Conservation (phyloP, 2,329 filamentous ascomycete species). For the Venturia nashicola region DNA sequence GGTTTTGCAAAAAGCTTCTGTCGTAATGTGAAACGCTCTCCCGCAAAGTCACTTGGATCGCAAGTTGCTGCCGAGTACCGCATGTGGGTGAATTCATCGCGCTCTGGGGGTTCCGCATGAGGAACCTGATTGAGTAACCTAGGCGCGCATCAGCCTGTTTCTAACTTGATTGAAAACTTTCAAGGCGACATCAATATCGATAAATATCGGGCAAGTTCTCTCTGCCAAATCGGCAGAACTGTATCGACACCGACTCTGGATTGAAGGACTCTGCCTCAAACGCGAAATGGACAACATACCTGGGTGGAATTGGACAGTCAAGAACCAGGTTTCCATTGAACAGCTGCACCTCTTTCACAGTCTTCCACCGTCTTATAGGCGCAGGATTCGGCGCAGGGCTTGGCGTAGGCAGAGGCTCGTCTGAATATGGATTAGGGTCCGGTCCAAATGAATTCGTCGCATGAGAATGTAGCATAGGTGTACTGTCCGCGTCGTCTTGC, state of each 20-base stretch:
- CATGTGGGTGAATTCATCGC: constrained; percentile 80
- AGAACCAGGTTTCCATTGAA: constrained; percentile 95
- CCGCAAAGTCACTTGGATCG: constrained; percentile 78
- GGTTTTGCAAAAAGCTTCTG: constrained; percentile 88
- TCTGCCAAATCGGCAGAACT: background rate
- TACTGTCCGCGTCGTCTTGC: constrained; percentile 56
- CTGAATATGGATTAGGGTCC: constrained; percentile 36
- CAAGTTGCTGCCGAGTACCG: constrained; percentile 91
- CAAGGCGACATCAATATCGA: background rate
- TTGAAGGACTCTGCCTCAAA: background rate
- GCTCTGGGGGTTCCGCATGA: constrained; percentile 65
- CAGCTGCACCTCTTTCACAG: constrained; percentile 93
- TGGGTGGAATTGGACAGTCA: constrained; percentile 85
- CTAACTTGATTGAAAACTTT: background rate
- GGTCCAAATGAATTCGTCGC: constrained; percentile 48
- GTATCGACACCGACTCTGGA: background rate
- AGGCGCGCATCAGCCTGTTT: background rate
- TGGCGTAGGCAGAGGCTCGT: constrained; percentile 27
- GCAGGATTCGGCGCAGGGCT: constrained; percentile 41
- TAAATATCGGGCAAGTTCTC: background rate
- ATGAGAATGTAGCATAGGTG: constrained; percentile 63
- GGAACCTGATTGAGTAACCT: constrained; percentile 76
- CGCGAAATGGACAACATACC: background rate
- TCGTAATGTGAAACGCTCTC: constrained; percentile 80
- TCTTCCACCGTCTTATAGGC: constrained; percentile 80